These are phyloP conservation scores for Wallacemonas sp. DNA, from an alignment of 208 protist genomes.

Conservation along the genomic window DNA sequence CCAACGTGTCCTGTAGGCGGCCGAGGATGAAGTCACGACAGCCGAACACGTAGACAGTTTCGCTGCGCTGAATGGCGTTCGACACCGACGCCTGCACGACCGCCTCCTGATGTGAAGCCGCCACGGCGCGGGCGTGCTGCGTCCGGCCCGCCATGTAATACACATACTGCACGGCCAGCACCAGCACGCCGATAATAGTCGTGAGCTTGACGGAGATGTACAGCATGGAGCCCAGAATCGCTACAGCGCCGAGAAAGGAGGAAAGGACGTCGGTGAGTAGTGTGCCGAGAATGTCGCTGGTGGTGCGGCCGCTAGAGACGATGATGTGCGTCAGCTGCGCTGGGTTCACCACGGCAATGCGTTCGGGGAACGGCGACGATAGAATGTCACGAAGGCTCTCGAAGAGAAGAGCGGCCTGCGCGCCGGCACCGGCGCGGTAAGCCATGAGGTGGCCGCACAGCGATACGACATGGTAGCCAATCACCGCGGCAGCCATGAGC, in stretches of 20 bases:
- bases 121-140: slow-evolving; percentile 24
- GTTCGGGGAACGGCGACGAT: slow-evolving; percentile 32
- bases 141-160: slow-evolving; percentile 37
- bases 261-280: slow-evolving; percentile 62
- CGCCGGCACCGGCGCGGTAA: slow-evolving; percentile 33
- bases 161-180: slow-evolving; percentile 43
- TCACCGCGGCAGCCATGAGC: slow-evolving; percentile 30
- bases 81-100: slow-evolving; percentile 42
- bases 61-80: slow-evolving; percentile 63
- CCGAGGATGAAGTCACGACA: slow-evolving; percentile 48
- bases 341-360: slow-evolving; percentile 46
- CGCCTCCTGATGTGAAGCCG: slow-evolving; percentile 39
- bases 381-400: slow-evolving; percentile 37
- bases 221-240: slow-evolving; percentile 36
- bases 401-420: slow-evolving; percentile 35
- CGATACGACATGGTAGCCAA: slow-evolving; percentile 47
- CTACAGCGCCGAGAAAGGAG: slow-evolving; percentile 20
- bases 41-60: slow-evolving; percentile 64
- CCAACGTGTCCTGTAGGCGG: slow-evolving; percentile 28
- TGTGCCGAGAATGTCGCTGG: slow-evolving; percentile 32
- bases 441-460: slow-evolving; percentile 47
- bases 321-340: slow-evolving; percentile 53
- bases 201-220: slow-evolving; percentile 64
- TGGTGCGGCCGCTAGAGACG: slow-evolving; percentile 31
- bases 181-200: slow-evolving; percentile 31